Evolutionary conservation across 202 grass and related monocot species (phyloP), one percentile per base, ranked within the genome.

Genomic region (Zoysia matrella): DNA sequence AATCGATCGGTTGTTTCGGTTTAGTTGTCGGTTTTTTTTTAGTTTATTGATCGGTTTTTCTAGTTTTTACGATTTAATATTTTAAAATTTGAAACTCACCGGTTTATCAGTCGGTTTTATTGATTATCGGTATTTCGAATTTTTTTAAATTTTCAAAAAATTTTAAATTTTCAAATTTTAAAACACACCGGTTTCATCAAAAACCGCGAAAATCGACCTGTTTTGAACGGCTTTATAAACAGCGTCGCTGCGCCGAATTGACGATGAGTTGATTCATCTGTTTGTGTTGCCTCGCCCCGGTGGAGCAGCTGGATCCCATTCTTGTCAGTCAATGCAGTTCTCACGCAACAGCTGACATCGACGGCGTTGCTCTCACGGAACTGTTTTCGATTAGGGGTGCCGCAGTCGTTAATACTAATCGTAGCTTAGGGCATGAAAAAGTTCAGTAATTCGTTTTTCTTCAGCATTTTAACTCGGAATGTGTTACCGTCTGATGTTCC

Each of bases 241-340:
- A 68, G 80, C 60, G 4, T 7, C 60, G 22, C 74, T 60, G 39
- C n/a, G 68, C 52, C n/a, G 85, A 83, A 73, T 74, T 79, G 22
- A 73, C 48, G 73, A 12, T 10, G 60, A 5, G 52, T 66, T 47
- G 72, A 45, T 43, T 53, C 47, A 13, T 61, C 30, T 15, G 61
- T 11, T 69, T 13, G 22, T 60, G 72, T 74, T 69, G 2, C 22
- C 22, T 22, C 22, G 22, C 22, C 2, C 22, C 7, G 4, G 11
- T 73, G 62, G 16, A 83, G 75, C 75, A 63, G 60, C 8, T 88
- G 80, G 61, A 62, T 79, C 62, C 62, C 80, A 74, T 1, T 60
- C 55, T 66, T n/a, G 10, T 11, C 30, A 63, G 30, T 63, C 60
- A 63, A 63, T 63, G 60, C 60, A 40, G 58, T 61, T 61, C 7